These are phyloP conservation scores for Mycena vulgaris DNA, from an alignment of 768 basidiomycete species.

Conservation along the genomic window DNA sequence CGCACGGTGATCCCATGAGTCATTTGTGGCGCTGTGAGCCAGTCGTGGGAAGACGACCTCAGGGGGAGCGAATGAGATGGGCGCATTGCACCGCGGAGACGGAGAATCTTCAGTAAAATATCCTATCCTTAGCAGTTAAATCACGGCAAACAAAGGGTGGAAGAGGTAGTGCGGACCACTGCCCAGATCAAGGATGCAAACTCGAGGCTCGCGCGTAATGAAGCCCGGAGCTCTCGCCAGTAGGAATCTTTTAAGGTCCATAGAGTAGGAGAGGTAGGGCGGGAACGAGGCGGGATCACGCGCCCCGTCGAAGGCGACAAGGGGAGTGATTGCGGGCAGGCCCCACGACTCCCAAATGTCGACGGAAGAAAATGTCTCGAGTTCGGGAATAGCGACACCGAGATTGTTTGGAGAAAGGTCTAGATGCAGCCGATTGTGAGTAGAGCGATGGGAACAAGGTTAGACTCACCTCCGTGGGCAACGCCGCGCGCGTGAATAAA, in stretches of 20 bases:
- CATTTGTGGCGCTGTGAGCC: background rate
- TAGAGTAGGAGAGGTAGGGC: background rate
- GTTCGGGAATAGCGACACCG: slow-evolving; percentile 8
- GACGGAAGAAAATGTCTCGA: background rate
- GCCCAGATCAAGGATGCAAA: slow-evolving; percentile 6
- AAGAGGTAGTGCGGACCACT: background rate
- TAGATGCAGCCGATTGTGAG: background rate
- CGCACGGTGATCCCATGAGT: background rate
- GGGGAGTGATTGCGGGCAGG: background rate
- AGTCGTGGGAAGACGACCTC: background rate
- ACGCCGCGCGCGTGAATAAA: slow-evolving; percentile 10
- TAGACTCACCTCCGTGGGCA: slow-evolving; percentile 10
- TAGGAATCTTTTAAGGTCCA: background rate
- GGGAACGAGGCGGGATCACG: slow-evolving; percentile 8
- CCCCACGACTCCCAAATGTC: background rate
- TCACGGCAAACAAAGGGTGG: background rate
- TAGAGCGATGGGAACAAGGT: no score
- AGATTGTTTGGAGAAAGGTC: slow-evolving; percentile 15
- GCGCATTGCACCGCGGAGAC: background rate
- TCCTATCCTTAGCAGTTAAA: background rate
- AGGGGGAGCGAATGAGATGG: background rate
- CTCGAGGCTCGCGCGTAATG: background rate
- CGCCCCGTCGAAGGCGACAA: background rate
- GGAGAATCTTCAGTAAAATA: background rate
- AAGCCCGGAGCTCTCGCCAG: background rate